Conservation (phyloP, 805 yeast genomes). For the Torulaspora franciscae region DNA sequence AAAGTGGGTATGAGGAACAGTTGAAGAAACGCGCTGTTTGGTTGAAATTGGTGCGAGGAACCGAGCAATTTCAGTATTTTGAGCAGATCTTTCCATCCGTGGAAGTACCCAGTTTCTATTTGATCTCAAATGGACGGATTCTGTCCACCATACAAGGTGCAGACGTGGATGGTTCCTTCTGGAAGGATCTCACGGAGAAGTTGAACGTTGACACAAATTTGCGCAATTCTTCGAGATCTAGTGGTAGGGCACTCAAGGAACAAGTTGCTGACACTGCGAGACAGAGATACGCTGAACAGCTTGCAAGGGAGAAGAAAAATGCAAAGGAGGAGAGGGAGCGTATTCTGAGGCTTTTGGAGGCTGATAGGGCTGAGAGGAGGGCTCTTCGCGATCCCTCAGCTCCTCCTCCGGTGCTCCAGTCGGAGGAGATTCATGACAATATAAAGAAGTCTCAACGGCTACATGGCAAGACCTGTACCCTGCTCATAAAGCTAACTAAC, state of each 20-base stretch:
- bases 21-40: constrained; percentile 34
- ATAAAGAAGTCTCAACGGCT: constrained; percentile 23
- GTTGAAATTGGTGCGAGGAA: constrained; percentile 39
- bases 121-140: constrained; percentile 47
- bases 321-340: constrained; percentile 52
- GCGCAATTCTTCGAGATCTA: background rate
- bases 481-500: constrained; percentile 62
- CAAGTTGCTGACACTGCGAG: constrained; percentile 37
- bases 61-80: constrained; percentile 45
- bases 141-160: constrained; percentile 41
- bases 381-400: constrained; percentile 17
- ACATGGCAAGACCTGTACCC: constrained; percentile 36
- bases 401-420: constrained; percentile 12
- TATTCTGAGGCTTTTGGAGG: constrained; percentile 43
- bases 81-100: constrained; percentile 52
- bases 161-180: constrained; percentile 7
- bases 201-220: background rate
- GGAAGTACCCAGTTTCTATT: constrained; percentile 51
- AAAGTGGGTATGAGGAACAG: constrained; percentile 14
- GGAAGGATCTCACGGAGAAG: constrained; percentile 1
- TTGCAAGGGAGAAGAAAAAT: constrained; percentile 21
- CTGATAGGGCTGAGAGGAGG: constrained; percentile 38
- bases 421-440: constrained; percentile 28
- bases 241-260: constrained; percentile 35
- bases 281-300: constrained; percentile 29